These are phyloP conservation scores for Cladobotryum mycophilum DNA, from an alignment of 2,329 filamentous ascomycete genomes.

Conservation along the genomic window DNA sequence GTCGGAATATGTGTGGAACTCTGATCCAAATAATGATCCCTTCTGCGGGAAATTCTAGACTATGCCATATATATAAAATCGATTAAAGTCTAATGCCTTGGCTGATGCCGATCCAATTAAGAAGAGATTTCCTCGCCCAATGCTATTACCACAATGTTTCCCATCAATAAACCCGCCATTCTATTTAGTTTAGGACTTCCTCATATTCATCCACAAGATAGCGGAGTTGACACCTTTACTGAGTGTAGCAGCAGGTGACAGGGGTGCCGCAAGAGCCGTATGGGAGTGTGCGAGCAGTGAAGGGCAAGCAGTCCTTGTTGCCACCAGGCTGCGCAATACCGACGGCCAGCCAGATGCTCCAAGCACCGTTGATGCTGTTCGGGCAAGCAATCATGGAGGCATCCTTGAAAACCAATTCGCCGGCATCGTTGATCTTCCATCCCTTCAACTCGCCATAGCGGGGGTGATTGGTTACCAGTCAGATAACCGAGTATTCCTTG, in stretches of 20 bases:
- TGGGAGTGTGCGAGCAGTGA: conserved; percentile 25
- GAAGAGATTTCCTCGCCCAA: too few relatives aligned
- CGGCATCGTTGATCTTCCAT: conserved; percentile 38
- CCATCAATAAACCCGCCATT: too few relatives aligned
- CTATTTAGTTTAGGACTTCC: too few relatives aligned
- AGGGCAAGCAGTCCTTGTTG: conserved; percentile 30
- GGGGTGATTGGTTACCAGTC: conserved; percentile 33
- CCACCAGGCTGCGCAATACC: conserved; percentile 30
- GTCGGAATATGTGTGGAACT: conserved; percentile 54
- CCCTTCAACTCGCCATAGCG: conserved; percentile 39
- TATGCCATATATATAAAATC: too few relatives aligned
- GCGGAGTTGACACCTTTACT: too few relatives aligned
- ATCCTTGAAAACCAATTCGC: conserved; percentile 41
- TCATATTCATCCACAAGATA: too few relatives aligned
- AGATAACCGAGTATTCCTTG: conserved; percentile 49
- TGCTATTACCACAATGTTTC: too few relatives aligned
- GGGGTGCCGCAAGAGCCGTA: too few relatives aligned
- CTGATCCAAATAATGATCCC: conserved; percentile 44
- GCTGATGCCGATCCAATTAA: too few relatives aligned
- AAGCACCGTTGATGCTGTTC: conserved; percentile 35
- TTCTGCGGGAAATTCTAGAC: conserved; percentile 28
- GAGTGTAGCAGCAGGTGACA: too few relatives aligned
- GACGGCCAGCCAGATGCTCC: conserved; percentile 31
- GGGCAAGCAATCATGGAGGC: conserved; percentile 48
- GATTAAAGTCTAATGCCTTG: too few relatives aligned